A percentile compares a stretch with the other conserved stretches of the same genome.
phyloP scores from a whole-genome alignment of 371 early-diverging fungal species.

The Zychaea mexicana region DNA sequence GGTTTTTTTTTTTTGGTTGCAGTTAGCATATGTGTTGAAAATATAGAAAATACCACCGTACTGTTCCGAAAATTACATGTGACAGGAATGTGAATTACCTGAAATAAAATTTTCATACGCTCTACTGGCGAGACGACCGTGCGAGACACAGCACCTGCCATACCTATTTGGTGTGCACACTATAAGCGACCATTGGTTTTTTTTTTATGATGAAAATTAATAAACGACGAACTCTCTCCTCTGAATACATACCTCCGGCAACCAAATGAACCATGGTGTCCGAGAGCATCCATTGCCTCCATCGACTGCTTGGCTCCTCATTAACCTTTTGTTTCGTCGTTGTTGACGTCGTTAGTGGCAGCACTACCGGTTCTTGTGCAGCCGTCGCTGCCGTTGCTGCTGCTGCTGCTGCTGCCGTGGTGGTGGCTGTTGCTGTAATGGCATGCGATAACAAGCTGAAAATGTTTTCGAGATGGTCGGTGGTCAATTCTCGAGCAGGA shows the following conservation, averaged over 20 bases:
- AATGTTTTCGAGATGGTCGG: constrained; percentile 42
- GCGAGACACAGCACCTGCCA: constrained; percentile 91
- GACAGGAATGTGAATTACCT: constrained; percentile 52
- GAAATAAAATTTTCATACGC: constrained; percentile 91
- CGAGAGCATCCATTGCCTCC: constrained; percentile 18
- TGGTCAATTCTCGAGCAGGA: constrained; percentile 27
- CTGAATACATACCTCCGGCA: constrained; percentile 70
- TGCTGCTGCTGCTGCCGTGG: constrained; percentile 5
- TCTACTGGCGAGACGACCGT: constrained; percentile 93
- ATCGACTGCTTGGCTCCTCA: not conserved
- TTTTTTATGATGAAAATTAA: not conserved
- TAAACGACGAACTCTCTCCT: not conserved
- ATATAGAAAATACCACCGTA: constrained; percentile 5
- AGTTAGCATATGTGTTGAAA: not conserved
- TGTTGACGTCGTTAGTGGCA: not conserved
- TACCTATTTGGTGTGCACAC: constrained; percentile 11
- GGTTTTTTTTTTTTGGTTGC: no score
- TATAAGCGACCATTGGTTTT: not conserved
- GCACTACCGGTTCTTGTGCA: constrained; percentile 5
- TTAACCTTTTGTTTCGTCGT: not conserved
- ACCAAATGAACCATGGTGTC: constrained; percentile 80
- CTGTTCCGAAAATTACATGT: constrained; percentile 21
- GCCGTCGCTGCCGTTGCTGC: constrained; percentile 1
- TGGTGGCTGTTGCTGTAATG: constrained; percentile 13
- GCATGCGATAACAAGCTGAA: constrained; percentile 29